Base-by-base conservation (phyloP, 2,329 filamentous ascomycete genomes). In the Cladosporium sp. region DNA sequence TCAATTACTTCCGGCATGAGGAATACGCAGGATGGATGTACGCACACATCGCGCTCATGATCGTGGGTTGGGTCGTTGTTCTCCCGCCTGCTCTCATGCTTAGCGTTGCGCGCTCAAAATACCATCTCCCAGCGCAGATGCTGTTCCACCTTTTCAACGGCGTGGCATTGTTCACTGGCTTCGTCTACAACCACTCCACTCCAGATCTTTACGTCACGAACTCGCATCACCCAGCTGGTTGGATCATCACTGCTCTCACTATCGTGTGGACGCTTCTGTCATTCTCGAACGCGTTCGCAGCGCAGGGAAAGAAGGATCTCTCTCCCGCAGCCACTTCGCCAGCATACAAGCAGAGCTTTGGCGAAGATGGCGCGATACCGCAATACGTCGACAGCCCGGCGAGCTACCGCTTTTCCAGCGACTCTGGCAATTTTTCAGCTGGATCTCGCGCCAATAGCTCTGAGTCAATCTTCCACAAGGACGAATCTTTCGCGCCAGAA, bases 121-220 rank as follows among this genome's bases (percentile, higher is more conserved):
- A 86, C 60, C 85, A 85, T 1, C 74, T 95, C 2, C 73, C 78
- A 1, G 70, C 77, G 1, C 91, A 96, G 63, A 77, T 90, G 54
- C 55, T 64, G 17, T 76, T 76, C 62, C 68, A 76, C 41, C 48
- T 64, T 22, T 48, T 69, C 19, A 75, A 76, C 54, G 60, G 59
- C n/a, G 42, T 85, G 1, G 88, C 85, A 15, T 58, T 91, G 19
- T 62, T 88, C 12, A 65, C 87, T 20, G 83, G 80, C 7, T 77
- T 80, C 43, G 72, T 89, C 29, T 96, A 96, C 74, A 89, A 93
- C 66, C 77, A 80, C 52, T 83, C 80, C 56, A 95, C 89, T 0
- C 89, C 90, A 1, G 88, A 96, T 64, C 73, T 96, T 18, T 96
- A 96, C 66, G 83, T 84, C 27, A 85, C 87, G 64, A 95, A 95